Evolutionary conservation across 768 basidiomycete genomes (phyloP).

Genomic region (Mrakia hoshinonis): DNA sequence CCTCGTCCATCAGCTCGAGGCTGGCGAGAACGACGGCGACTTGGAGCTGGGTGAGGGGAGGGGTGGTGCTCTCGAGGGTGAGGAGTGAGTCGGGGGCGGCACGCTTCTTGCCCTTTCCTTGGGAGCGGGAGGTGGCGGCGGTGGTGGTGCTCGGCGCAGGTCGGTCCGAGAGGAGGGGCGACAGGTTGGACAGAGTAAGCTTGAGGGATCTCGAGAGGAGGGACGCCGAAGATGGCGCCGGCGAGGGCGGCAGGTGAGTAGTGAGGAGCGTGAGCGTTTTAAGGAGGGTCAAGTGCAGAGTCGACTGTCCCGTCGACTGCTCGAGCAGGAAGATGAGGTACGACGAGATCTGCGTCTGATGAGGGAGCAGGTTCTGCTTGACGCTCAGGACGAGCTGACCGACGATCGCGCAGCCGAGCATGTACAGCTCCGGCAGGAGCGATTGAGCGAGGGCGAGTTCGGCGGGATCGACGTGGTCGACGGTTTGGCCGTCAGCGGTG

Average conservation of each 20-base stretch:
- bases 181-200: slow-evolving; percentile 23
- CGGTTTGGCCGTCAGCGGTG: slow-evolving; percentile 41
- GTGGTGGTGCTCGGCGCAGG: background rate
- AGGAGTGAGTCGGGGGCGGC: slow-evolving; percentile 12
- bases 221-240: slow-evolving; percentile 14
- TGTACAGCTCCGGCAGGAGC: slow-evolving; percentile 26
- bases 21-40: background rate
- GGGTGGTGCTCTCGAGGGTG: slow-evolving; percentile 8
- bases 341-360: slow-evolving; percentile 47
- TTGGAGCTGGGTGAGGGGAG: background rate
- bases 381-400: slow-evolving; percentile 21
- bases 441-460: slow-evolving; percentile 35
- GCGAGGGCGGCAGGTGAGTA: slow-evolving; percentile 19
- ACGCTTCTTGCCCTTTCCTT: slow-evolving; percentile 28
- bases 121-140: background rate
- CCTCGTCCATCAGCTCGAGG: background rate
- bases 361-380: slow-evolving; percentile 43
- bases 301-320: slow-evolving; percentile 30
- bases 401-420: slow-evolving; percentile 22
- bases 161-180: slow-evolving; percentile 19
- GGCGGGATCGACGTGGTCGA: slow-evolving; percentile 47
- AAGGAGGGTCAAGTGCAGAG: slow-evolving; percentile 43
- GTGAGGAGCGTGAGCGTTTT: slow-evolving; percentile 19
- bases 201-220: slow-evolving; percentile 22
- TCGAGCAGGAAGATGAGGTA: slow-evolving; percentile 45